Conservation (phyloP, 768 basidiomycete species). For the Dacryopinax primogenitus region DNA sequence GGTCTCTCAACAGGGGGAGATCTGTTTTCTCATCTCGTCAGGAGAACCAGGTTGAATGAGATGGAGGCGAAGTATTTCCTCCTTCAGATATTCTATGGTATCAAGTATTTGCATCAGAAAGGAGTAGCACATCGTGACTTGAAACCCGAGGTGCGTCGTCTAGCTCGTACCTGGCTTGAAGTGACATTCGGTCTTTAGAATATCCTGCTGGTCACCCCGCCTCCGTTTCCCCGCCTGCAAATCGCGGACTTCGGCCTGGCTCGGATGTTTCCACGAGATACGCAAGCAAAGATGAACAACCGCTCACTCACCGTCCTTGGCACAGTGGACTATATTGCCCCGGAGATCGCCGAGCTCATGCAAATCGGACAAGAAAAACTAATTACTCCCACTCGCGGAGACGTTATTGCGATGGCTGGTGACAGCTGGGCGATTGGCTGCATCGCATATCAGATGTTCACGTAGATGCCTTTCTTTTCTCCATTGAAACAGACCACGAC, state of each 20-base stretch:
- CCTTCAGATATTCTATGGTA: background rate
- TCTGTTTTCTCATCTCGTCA: background rate
- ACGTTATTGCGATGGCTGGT: background rate
- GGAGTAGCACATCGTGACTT: background rate
- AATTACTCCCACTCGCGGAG: background rate
- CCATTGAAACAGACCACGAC: background rate
- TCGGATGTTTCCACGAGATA: background rate
- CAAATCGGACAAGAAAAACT: background rate
- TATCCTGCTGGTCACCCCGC: background rate
- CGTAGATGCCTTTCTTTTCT: background rate
- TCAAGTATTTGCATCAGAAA: conserved; percentile 4
- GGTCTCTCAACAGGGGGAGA: background rate
- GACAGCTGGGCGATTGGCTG: conserved; percentile 1
- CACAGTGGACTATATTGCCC: conserved; percentile 2
- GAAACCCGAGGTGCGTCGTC: background rate
- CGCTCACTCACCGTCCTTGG: background rate
- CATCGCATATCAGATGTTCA: conserved; percentile 6
- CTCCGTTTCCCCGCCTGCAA: background rate
- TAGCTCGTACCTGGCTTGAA: background rate
- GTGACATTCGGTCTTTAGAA: background rate
- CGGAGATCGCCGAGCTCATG: background rate
- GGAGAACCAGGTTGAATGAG: background rate
- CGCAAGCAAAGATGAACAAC: background rate
- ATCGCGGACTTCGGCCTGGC: background rate
- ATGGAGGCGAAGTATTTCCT: conserved; percentile 3